Base-by-base conservation (phyloP, 2,329 filamentous ascomycete species). In the Sphaerulina musiva region DNA sequence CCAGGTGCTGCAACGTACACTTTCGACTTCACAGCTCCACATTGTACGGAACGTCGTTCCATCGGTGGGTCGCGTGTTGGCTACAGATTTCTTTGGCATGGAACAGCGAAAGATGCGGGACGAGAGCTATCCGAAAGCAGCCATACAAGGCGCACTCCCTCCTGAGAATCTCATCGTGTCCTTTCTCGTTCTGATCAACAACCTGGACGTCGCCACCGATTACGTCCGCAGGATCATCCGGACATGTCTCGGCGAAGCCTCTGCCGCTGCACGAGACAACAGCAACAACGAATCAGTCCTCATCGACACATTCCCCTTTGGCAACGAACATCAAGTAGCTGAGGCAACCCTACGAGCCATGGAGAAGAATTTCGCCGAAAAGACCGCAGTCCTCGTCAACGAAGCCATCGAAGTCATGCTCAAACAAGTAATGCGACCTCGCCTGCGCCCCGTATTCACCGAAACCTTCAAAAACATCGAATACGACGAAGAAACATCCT, bases 101-200 rank as follows among this genome's bases (percentile, higher is more conserved):
- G 85, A 95, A 39, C 92, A 97, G 70, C 85, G 92, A 55, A 95
- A 95, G 72, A 97, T 98, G 93, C 84, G 90, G 43, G 90, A 97
- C 68, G 93, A 98, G 70, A 87, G 85, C 58, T 97, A 96, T 67
- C 93, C 92, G 0, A 89, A 86, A 65, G 78, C 89, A 1, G 75
- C 82, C 0, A 81, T 91, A 1, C 85, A 89, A 69, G 90, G 90
- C 39, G 86, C 84, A 0, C 79, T 91, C 43, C 92, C 92, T 0
- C 89, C 91, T 0, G 93, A 98, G 69, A 84, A 90, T 64, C 89
- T 86, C 63, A 87, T 96, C 60, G 82, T 97, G 48, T 79, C 87
- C 3, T 98, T 98, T 69, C 83, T 96, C 12, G 85, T 97, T 20
- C 80, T 96, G 45, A 89, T 96, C 71, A 98, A 98, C 78, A 96